phyloP scores from a whole-genome alignment of 2,329 filamentous ascomycete species.

The Nemania sp. region DNA sequence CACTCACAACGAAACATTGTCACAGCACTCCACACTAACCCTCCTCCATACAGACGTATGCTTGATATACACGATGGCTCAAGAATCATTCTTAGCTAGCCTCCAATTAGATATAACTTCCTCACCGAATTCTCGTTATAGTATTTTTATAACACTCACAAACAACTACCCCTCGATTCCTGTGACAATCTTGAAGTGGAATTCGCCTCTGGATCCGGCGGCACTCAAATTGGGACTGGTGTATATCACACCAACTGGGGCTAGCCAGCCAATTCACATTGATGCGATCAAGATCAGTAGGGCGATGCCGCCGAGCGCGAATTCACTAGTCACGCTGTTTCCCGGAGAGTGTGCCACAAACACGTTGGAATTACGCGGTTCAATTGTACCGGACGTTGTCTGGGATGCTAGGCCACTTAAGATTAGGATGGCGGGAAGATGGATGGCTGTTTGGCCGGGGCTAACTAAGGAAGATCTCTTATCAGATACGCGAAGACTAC shows the following conservation, averaged over 20 bases:
- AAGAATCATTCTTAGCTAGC: slow-evolving; percentile 15
- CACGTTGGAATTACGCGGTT: slow-evolving; percentile 8
- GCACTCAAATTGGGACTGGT: slow-evolving; percentile 19
- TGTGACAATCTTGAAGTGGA: slow-evolving; percentile 21
- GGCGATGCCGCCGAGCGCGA: slow-evolving; percentile 12
- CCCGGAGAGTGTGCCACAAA: slow-evolving; percentile 5
- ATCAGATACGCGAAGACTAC: slow-evolving; percentile 1
- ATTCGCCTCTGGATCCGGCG: slow-evolving; percentile 24
- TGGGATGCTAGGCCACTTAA: slow-evolving; percentile 16
- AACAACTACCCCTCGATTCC: slow-evolving; percentile 15
- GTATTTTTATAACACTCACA: slow-evolving; percentile 20
- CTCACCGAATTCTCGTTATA: not conserved
- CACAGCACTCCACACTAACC: not conserved
- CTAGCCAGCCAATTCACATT: slow-evolving; percentile 13
- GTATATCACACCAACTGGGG: not conserved
- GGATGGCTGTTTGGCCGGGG: slow-evolving; percentile 24
- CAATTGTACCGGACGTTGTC: not conserved
- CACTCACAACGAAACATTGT: not conserved
- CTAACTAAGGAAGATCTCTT: slow-evolving; percentile 17
- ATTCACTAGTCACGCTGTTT: slow-evolving; percentile 21
- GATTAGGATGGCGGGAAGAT: slow-evolving; percentile 20
- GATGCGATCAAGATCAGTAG: slow-evolving; percentile 13
- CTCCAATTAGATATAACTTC: slow-evolving; percentile 7
- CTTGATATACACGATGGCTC: slow-evolving; percentile 7
- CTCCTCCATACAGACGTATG: not conserved